Percentiles rank a stretch among this genome's conserved stretches.
phyloP scores from a whole-genome alignment of 495 filamentous ascomycete genomes.

The Penicillium daleae region DNA sequence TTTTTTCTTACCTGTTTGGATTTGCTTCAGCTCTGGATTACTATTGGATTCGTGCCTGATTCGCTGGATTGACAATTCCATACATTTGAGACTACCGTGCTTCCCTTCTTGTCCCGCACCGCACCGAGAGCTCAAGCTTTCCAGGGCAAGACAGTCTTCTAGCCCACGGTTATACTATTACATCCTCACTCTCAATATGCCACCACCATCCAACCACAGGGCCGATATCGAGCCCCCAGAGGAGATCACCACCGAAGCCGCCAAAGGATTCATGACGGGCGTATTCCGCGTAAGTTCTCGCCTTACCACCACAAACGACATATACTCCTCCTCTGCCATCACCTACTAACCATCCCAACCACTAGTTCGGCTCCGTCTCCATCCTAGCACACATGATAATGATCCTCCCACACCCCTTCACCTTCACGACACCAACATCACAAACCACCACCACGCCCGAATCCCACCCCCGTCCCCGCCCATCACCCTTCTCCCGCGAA shows the following conservation, averaged over 20 bases:
- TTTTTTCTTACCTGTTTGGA: neutral
- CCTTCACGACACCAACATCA: constrained; percentile 36
- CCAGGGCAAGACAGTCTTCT: neutral
- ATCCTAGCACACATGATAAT: constrained; percentile 55
- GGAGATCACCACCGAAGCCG: constrained; percentile 45
- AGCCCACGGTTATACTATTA: neutral
- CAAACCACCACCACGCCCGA: constrained; percentile 23
- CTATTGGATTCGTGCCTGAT: neutral
- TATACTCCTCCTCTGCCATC: neutral
- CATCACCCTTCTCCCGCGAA: constrained; percentile 41
- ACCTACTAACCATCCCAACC: neutral
- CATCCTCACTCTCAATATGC: constrained; percentile 31
- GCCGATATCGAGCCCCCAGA: constrained; percentile 46
- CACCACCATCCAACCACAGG: constrained; percentile 43
- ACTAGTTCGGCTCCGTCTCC: constrained; percentile 51
- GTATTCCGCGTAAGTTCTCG: constrained; percentile 50
- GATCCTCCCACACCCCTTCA: constrained; percentile 50
- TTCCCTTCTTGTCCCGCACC: neutral
- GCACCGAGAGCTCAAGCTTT: constrained; percentile 3
- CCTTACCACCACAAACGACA: no score
- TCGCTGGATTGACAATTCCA: neutral
- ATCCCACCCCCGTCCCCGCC: constrained; percentile 27
- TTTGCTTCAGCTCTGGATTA: neutral
- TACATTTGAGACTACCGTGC: neutral
- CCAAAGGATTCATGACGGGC: constrained; percentile 49